These are phyloP conservation scores for Lactarius trivialis DNA, from an alignment of 768 basidiomycete genomes.

Conservation along the genomic window DNA sequence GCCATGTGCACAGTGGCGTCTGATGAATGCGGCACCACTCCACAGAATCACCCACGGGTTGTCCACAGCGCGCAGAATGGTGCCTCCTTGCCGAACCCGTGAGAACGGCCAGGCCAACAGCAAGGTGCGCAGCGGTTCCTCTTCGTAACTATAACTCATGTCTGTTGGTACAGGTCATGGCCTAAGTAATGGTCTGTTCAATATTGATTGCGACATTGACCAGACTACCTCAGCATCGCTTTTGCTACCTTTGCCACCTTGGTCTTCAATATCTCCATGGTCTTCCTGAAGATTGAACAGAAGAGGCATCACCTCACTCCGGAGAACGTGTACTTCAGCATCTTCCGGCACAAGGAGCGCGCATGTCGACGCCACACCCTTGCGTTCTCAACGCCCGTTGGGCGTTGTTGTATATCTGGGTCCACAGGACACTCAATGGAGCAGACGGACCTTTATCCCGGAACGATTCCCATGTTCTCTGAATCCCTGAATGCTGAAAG, in stretches of 20 bases:
- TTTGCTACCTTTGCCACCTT: not conserved
- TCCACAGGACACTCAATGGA: not conserved
- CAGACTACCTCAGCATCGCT: not conserved
- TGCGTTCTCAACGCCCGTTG: constrained; percentile 1
- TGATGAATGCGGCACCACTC: not conserved
- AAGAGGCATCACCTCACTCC: not conserved
- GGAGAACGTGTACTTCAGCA: not conserved
- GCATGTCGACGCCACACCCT: not conserved
- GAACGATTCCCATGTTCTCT: no score
- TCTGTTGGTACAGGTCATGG: not conserved
- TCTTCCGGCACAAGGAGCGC: not conserved
- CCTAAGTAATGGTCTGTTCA: not conserved
- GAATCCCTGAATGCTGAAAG: not conserved
- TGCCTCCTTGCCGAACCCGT: not conserved
- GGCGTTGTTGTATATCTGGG: not conserved
- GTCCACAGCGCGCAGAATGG: not conserved
- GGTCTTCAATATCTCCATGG: not conserved
- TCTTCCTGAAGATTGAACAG: not conserved
- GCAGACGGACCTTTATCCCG: not conserved
- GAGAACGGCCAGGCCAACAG: not conserved
- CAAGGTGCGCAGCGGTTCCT: not conserved
- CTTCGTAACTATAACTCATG: no score
- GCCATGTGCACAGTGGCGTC: not conserved
- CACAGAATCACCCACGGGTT: not conserved
- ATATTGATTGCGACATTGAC: not conserved